Percentiles rank a stretch among this genome's conserved stretches.
Evolutionary conservation across 306 rosid genomes (phyloP).

Genomic region (Acacia confusa): DNA sequence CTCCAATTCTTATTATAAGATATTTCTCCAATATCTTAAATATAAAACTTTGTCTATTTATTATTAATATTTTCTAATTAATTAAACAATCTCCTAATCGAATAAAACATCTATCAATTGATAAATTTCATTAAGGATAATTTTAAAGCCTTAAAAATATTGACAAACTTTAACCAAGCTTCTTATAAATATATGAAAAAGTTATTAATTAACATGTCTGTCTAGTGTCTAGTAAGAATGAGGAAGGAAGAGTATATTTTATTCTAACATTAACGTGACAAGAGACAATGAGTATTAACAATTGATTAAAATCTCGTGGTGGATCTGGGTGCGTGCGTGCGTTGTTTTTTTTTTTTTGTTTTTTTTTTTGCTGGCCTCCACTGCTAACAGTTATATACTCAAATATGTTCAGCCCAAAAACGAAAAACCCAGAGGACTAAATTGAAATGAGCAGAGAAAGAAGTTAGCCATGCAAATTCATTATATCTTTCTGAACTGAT

Average conservation of each 20-base stretch:
- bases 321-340: neutral
- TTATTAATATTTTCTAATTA: neutral
- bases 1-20: neutral
- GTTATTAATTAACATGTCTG: too few species aligned
- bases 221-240: neutral
- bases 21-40: neutral
- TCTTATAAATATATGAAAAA: too few species aligned
- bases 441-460: neutral
- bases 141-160: too few species aligned
- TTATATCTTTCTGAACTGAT: neutral
- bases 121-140: too few species aligned
- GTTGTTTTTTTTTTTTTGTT: fast-evolving
- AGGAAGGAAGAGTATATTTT: neutral
- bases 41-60: neutral
- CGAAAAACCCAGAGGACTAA: neutral
- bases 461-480: neutral
- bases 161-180: too few species aligned
- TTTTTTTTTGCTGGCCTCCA: neutral
- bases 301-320: neutral
- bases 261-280: neutral
- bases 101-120: neutral
- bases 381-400: neutral
- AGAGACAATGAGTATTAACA: neutral
- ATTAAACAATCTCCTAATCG: neutral
- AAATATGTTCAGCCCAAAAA: neutral